phyloP scores from a whole-genome alignment of 2,329 filamentous ascomycete genomes.

The Talaromyces marneffei region DNA sequence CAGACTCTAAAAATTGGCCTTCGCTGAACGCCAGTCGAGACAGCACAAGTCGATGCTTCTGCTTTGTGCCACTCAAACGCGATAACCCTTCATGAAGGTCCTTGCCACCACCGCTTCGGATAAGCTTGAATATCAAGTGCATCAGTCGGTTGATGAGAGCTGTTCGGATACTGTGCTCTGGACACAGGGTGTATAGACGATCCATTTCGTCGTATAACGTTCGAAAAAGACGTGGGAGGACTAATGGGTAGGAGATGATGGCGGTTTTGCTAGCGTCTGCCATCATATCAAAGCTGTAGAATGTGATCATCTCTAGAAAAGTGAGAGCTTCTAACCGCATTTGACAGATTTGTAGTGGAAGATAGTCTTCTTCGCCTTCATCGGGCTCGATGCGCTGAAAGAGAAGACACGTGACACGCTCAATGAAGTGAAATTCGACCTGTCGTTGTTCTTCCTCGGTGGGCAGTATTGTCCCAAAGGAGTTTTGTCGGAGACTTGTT shows the following conservation, averaged over 20 bases:
- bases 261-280: slow-evolving; percentile 53
- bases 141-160: slow-evolving; percentile 55
- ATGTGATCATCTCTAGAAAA: slow-evolving; percentile 38
- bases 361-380: slow-evolving; percentile 39
- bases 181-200: slow-evolving; percentile 49
- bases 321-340: slow-evolving; percentile 42
- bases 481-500: slow-evolving; percentile 48
- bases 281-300: slow-evolving; percentile 53
- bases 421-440: slow-evolving; percentile 47
- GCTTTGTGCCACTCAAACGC: slow-evolving; percentile 63
- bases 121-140: slow-evolving; percentile 56
- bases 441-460: slow-evolving; percentile 34
- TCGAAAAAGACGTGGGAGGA: slow-evolving; percentile 68
- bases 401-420: slow-evolving; percentile 53
- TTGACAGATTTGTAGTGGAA: slow-evolving; percentile 33
- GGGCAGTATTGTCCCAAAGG: slow-evolving; percentile 50
- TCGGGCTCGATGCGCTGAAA: slow-evolving; percentile 47
- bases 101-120: slow-evolving; percentile 56
- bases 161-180: slow-evolving; percentile 43
- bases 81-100: slow-evolving; percentile 68
- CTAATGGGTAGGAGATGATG: slow-evolving; percentile 62
- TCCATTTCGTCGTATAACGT: slow-evolving; percentile 69
- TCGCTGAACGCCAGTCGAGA: slow-evolving; percentile 83
- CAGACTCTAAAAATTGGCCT: slow-evolving; percentile 67
- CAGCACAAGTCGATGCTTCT: slow-evolving; percentile 75